Percentiles rank a stretch among this genome's conserved stretches.
phyloP scores from a whole-genome alignment of 441 rosid genomes.

The Erodium texanum region DNA sequence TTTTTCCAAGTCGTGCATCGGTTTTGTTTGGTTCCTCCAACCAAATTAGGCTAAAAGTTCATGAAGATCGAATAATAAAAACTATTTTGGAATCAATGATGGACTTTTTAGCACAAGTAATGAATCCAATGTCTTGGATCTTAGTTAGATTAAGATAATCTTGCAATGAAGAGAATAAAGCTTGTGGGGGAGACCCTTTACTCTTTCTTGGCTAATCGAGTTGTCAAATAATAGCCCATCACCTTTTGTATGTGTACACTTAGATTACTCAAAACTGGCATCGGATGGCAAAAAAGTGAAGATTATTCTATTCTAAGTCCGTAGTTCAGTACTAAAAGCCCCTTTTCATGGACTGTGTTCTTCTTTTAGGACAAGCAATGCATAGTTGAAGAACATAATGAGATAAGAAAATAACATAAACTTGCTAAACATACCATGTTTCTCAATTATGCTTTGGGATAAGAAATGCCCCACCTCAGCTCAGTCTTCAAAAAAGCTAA shows the following conservation, averaged over 20 bases:
- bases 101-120: not conserved
- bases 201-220: slow-evolving; percentile 22
- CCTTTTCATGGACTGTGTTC: slow-evolving; percentile 14
- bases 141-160: not conserved
- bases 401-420: slow-evolving; percentile 6
- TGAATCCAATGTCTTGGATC: not conserved
- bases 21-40: too few species aligned
- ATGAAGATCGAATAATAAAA: too few species aligned
- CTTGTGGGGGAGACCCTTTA: not conserved
- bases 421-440: slow-evolving; percentile 3
- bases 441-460: not conserved
- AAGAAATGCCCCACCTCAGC: not conserved
- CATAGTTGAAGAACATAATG: slow-evolving; percentile 13
- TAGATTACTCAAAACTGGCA: slow-evolving; percentile 10
- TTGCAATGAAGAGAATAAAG: not conserved
- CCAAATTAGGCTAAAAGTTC: too few species aligned
- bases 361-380: slow-evolving; percentile 9
- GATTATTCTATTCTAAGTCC: slow-evolving; percentile 16
- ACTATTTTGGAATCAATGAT: not conserved
- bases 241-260: slow-evolving; percentile 17
- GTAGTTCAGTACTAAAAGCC: slow-evolving; percentile 7
- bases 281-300: not conserved
- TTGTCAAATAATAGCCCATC: slow-evolving; percentile 19
- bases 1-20: too few species aligned
- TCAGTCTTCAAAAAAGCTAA: too few species aligned